A percentile compares a stretch with the other conserved stretches of the same genome.
Evolutionary conservation across 371 early-diverging fungal genomes (phyloP).

Genomic region (Amoeboradix gromovi): DNA sequence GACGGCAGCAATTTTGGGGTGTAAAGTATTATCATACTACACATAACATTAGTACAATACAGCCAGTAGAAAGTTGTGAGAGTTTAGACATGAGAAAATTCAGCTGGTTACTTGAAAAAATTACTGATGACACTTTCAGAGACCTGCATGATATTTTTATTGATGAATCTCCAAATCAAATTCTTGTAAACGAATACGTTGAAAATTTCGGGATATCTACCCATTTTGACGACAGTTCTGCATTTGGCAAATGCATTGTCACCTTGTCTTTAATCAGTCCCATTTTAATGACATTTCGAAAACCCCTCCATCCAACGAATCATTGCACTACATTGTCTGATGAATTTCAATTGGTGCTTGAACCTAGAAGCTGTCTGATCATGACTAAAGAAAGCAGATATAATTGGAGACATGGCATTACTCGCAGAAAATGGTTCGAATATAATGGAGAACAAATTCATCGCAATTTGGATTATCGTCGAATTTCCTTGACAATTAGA

Average conservation of each 20-base stretch:
- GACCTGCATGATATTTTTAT: background rate
- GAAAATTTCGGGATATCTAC: background rate
- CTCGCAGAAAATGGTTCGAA: background rate
- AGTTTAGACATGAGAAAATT: background rate
- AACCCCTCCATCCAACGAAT: background rate
- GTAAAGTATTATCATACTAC: background rate
- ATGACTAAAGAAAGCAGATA: background rate
- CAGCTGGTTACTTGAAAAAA: background rate
- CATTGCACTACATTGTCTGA: background rate
- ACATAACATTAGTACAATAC: background rate
- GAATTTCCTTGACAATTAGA: background rate
- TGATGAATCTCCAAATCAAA: background rate
- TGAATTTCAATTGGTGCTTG: background rate
- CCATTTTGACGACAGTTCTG: background rate
- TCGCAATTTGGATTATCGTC: background rate
- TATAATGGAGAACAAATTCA: background rate
- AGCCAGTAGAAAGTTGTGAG: background rate
- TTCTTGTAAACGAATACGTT: background rate
- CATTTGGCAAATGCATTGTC: background rate
- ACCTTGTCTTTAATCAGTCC: background rate
- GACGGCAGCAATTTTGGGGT: conserved; percentile 1
- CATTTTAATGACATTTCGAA: background rate
- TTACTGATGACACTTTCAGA: background rate
- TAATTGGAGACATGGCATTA: conserved; percentile 1
- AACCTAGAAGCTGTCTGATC: background rate